These are phyloP conservation scores for Pelagomonas calceolata DNA, from an alignment of 108 stramenopile genomes.

Conservation along the genomic window DNA sequence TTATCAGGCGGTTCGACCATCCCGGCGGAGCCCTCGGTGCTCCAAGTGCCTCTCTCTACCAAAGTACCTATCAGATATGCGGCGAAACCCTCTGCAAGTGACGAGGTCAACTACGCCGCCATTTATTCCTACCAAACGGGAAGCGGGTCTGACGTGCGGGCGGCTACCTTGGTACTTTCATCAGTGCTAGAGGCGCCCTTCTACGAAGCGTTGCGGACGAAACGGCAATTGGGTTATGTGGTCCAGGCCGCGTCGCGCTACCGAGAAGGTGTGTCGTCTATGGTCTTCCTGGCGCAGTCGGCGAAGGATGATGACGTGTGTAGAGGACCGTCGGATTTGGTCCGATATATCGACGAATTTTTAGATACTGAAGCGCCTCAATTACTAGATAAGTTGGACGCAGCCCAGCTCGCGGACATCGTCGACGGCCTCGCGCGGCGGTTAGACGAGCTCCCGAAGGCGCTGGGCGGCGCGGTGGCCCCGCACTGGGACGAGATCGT, in stretches of 20 bases:
- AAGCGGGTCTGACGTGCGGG: slow-evolving; percentile 20
- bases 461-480: not conserved
- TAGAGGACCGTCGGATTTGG: not conserved
- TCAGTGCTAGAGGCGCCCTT: slow-evolving; percentile 68
- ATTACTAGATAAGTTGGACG: not conserved
- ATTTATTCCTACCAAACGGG: not conserved
- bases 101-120: not conserved
- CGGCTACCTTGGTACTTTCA: slow-evolving; percentile 54
- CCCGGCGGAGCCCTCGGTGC: not conserved
- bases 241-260: slow-evolving; percentile 50
- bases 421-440: not conserved
- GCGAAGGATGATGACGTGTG: slow-evolving; percentile 2
- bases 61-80: not conserved
- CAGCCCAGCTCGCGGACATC: not conserved
- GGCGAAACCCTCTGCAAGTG: not conserved
- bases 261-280: slow-evolving; percentile 7
- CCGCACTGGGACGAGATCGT: not conserved
- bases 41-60: not conserved
- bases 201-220: slow-evolving; percentile 74
- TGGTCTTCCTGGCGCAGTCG: slow-evolving; percentile 12
- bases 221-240: slow-evolving; percentile 85
- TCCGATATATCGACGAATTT: not conserved
- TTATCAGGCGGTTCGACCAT: not conserved
- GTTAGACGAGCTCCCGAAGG: not conserved
- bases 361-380: not conserved